Conservation (phyloP, 495 filamentous ascomycete genomes). For the Penicillium odoratum region DNA sequence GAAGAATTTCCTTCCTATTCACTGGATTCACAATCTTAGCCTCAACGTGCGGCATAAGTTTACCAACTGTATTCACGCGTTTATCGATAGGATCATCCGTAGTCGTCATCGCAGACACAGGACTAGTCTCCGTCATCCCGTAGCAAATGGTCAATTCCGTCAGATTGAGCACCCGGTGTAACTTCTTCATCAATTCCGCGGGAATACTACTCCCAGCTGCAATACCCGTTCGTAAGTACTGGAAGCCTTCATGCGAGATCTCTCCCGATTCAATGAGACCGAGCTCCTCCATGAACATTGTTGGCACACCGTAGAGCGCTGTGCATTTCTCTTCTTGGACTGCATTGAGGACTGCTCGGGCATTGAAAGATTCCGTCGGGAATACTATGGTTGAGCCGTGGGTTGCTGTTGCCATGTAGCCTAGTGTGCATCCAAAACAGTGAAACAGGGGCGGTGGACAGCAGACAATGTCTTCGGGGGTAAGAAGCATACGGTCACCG, state of each 20-base stretch:
- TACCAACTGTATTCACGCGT: conserved; percentile 74
- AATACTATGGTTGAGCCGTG: conserved; percentile 85
- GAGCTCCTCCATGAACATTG: conserved; percentile 93
- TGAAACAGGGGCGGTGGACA: conserved; percentile 90
- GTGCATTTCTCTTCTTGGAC: conserved; percentile 77
- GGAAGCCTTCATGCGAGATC: conserved; percentile 58
- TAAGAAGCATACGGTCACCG: conserved; percentile 79
- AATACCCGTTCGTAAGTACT: conserved; percentile 80
- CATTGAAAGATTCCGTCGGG: conserved; percentile 84
- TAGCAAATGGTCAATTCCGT: conserved; percentile 92
- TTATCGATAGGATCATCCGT: conserved; percentile 80
- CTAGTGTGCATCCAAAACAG: conserved; percentile 89
- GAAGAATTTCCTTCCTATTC: conserved; percentile 58
- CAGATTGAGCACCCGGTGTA: conserved; percentile 76
- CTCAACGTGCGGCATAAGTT: conserved; percentile 75
- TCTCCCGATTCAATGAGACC: conserved; percentile 63
- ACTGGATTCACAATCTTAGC: conserved; percentile 77
- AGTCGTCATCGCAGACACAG: conserved; percentile 89
- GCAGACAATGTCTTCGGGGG: conserved; percentile 69
- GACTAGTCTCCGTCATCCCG: conserved; percentile 96
- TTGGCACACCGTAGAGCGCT: conserved; percentile 89
- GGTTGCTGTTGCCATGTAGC: conserved; percentile 92
- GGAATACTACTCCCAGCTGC: conserved; percentile 88
- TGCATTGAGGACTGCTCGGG: conserved; percentile 64
- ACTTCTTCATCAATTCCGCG: conserved; percentile 75